A percentile compares a stretch with the other conserved stretches of the same genome.
These are phyloP conservation scores for Zygosaccharomyces rouxii DNA, from an alignment of 805 yeast genomes.

Conservation along the genomic window DNA sequence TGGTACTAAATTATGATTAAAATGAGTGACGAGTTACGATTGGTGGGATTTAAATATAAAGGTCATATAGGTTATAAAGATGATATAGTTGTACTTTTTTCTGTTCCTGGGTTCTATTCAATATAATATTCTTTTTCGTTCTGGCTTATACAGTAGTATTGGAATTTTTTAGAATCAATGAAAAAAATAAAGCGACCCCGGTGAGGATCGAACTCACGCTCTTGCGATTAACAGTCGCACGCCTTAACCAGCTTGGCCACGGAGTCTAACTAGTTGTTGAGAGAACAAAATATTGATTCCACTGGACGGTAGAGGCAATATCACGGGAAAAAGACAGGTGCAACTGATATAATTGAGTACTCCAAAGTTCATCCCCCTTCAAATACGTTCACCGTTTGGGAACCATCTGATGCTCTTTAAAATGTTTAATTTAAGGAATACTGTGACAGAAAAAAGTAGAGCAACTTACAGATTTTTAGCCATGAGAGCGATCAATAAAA, in stretches of 20 bases:
- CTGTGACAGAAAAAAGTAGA: too few species aligned
- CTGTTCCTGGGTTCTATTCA: not conserved
- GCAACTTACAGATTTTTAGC: too few species aligned
- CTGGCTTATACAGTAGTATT: too few species aligned
- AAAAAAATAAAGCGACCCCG: conserved; percentile 42
- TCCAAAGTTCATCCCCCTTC: too few species aligned
- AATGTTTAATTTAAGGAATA: too few species aligned
- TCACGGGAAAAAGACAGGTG: too few species aligned
- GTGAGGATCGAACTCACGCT: conserved; percentile 59
- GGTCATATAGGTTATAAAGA: not conserved
- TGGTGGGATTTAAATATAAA: not conserved
- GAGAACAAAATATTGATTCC: not conserved
- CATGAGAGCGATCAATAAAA: too few species aligned
- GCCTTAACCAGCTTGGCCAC: conserved; percentile 60
- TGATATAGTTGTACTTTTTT: not conserved
- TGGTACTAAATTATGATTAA: not conserved
- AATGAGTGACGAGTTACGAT: not conserved
- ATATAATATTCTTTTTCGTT: not conserved
- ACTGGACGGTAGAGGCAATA: not conserved
- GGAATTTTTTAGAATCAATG: too few species aligned
- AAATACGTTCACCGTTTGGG: too few species aligned
- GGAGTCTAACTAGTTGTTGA: too few species aligned
- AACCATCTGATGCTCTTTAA: too few species aligned
- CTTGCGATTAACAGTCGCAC: conserved; percentile 64
- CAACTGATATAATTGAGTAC: too few species aligned